These are phyloP conservation scores for Aegilops bicornis DNA, from an alignment of 176 grass and related monocot genomes.

Conservation along the genomic window DNA sequence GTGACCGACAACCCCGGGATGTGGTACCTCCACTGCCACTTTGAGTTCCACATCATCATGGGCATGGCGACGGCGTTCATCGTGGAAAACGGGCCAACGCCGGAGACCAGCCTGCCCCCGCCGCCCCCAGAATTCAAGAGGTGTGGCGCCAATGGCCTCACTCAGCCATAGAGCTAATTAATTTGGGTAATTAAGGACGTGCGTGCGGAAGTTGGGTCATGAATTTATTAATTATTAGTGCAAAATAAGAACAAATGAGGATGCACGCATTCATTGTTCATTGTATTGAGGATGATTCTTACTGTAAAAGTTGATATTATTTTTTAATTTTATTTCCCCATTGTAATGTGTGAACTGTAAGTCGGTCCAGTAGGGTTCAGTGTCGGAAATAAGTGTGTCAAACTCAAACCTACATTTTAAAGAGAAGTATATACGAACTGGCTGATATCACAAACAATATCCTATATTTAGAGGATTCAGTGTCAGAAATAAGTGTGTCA, in stretches of 20 bases:
- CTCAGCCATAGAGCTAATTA: not conserved
- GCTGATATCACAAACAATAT: too few species aligned
- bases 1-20: conserved; percentile 18
- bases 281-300: not conserved
- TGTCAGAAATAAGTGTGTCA: too few species aligned
- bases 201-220: not conserved
- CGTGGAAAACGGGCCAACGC: not conserved
- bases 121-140: not conserved
- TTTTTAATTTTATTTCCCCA: not conserved
- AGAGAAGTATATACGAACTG: too few species aligned
- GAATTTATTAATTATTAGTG: not conserved
- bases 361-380: too few species aligned
- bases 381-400: too few species aligned
- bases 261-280: not conserved
- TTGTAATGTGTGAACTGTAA: too few species aligned
- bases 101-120: not conserved
- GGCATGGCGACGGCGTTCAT: conserved; percentile 1
- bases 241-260: not conserved
- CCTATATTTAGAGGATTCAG: too few species aligned
- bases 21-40: conserved; percentile 15
- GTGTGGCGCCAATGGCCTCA: not conserved
- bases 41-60: conserved; percentile 12
- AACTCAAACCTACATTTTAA: too few species aligned
- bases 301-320: not conserved
- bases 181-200: not conserved